phyloP scores from a whole-genome alignment of 2,329 filamentous ascomycete genomes.

The Arthrobotrys musiformis region DNA sequence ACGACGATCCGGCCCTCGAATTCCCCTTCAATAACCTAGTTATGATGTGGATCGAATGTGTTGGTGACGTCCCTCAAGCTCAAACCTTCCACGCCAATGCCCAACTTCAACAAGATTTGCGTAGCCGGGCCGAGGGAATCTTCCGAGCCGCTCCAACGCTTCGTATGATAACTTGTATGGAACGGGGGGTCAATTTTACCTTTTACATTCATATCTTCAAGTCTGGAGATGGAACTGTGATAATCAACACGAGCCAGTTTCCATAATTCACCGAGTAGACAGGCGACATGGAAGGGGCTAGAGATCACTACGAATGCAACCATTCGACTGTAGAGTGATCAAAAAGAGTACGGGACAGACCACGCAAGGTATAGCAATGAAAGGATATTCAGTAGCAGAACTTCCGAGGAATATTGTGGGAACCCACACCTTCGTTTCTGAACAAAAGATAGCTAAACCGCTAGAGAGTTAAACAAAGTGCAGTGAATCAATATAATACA shows the following conservation, averaged over 20 bases:
- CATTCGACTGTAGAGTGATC: background rate
- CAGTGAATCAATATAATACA: background rate
- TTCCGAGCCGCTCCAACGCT: conserved; percentile 1
- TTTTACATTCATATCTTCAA: no score
- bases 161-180: no score
- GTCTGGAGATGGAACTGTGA: no score
- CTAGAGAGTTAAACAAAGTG: background rate
- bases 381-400: background rate
- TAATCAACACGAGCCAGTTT: no score
- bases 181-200: no score
- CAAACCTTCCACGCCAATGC: background rate
- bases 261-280: no score
- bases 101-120: background rate
- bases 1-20: background rate
- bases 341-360: background rate
- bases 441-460: background rate
- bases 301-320: background rate
- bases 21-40: background rate
- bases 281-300: no score
- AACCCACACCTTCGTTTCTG: background rate
- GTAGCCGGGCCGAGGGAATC: background rate
- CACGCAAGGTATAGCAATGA: background rate
- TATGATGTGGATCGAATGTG: background rate
- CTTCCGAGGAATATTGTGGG: background rate
- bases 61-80: background rate